These are phyloP conservation scores for Rhododendron henanense DNA, from an alignment of 148 eudicot species.

Conservation along the genomic window DNA sequence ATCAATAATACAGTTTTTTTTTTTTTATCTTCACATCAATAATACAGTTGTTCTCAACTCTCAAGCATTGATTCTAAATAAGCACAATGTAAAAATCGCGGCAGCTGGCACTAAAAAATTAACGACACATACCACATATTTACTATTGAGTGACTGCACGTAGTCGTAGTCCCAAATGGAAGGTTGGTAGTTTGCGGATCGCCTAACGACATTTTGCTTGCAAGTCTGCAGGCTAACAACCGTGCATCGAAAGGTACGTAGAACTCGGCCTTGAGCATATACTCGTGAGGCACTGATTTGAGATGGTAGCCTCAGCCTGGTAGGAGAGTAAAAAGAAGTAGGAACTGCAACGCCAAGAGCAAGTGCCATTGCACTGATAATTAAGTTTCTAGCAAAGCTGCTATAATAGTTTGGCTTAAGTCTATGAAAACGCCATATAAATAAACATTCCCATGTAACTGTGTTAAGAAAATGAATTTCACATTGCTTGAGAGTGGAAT, in stretches of 20 bases:
- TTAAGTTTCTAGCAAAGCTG: not conserved
- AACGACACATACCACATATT: not conserved
- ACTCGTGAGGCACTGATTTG: not conserved
- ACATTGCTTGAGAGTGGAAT: too few relatives aligned
- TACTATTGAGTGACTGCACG: not conserved
- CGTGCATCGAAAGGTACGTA: not conserved
- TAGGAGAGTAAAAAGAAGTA: not conserved
- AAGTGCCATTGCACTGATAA: not conserved
- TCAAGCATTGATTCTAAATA: too few relatives aligned
- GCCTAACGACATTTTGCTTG: not conserved
- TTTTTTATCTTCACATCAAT: too few relatives aligned
- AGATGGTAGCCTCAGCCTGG: not conserved
- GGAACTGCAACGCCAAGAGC: not conserved
- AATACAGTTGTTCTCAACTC: too few relatives aligned
- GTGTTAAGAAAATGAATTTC: too few relatives aligned
- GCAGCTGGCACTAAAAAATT: too few relatives aligned
- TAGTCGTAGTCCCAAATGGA: not conserved
- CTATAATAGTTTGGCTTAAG: not conserved
- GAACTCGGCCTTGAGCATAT: not conserved
- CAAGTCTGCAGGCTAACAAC: not conserved
- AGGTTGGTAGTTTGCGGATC: conserved; percentile 9
- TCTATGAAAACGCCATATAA: not conserved
- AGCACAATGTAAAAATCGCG: too few relatives aligned
- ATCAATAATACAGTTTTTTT: too few relatives aligned
- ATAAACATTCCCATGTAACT: not conserved